Base-by-base conservation (phyloP, 2,329 filamentous ascomycete species). In the Colletotrichum australisinense region DNA sequence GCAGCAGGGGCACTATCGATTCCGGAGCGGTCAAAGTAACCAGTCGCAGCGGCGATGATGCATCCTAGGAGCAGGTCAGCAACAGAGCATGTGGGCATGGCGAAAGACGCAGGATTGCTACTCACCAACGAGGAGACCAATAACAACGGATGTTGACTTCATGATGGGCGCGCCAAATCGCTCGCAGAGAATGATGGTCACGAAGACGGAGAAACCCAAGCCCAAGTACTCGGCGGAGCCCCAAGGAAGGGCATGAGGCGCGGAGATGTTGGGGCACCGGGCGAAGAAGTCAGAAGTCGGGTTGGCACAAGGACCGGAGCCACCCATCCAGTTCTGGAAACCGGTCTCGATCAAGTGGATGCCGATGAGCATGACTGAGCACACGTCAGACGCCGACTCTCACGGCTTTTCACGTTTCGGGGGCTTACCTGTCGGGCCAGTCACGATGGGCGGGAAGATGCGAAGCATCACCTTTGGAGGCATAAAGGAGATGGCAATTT, bases 161-260 rank as follows among this genome's bases (percentile, higher is more conserved):
- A 97, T 95, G 76, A 97, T 93, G 0, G 94, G 94, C 0, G 93
- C 89, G 1, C 94, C 94, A 77, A 95, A 95, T 12, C 93, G 90
- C 81, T 97, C 94, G 80, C 93, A 94, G 14, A 96, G 80, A 73
- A 97, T 92, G 79, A 97, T 96, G 32, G 92, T 93, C 57, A 93
- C 77, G 79, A 96, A 96, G 46, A 95, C 94, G 57, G 91, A 91
- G 84, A 97, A 95, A 0, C 94, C 94, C 2, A 97, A 88, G 14
- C 88, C 94, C 5, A 97, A 89, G 76, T 93, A 95, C 81, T 97
- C 92, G 1, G 94, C 89, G 49, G 91, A 92, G 4, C 93, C 94
- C 94, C 94, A 97, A 0, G 90, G 91, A 1, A 96, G 86, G 16
- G 93, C 88, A 71, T 92, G 92, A 1, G 94, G 93, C 1, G 93